Conservation (phyloP, 441 rosid genomes). For the Isatis lusitanica region DNA sequence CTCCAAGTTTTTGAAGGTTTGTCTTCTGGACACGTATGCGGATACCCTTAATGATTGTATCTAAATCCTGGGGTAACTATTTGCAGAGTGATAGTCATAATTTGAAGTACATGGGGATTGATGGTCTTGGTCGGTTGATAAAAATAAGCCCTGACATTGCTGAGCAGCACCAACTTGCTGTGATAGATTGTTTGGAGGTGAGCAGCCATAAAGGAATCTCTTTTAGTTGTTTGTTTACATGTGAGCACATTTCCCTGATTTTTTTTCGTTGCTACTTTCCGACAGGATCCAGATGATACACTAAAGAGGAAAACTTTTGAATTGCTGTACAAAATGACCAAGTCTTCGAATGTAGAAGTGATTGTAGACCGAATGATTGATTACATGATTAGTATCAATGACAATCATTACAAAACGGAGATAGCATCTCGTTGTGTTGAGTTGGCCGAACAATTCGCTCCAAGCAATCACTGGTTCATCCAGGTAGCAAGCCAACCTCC, state of each 20-base stretch:
- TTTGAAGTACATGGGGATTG: constrained; percentile 94
- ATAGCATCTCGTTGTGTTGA: constrained; percentile 96
- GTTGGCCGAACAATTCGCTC: constrained; percentile 96
- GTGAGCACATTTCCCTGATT: constrained; percentile 9
- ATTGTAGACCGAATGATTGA: constrained; percentile 97
- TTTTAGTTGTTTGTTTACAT: constrained; percentile 11
- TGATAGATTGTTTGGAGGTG: constrained; percentile 98
- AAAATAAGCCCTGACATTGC: constrained; percentile 89
- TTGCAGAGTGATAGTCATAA: constrained; percentile 96
- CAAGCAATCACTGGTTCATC: constrained; percentile 96
- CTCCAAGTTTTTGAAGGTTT: constrained; percentile 90
- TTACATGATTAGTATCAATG: constrained; percentile 91
- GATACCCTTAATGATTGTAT: constrained; percentile 20
- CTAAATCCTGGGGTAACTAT: constrained; percentile 24
- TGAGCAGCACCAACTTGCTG: constrained; percentile 96
- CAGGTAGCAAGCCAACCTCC: constrained; percentile 53
- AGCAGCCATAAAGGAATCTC: constrained; percentile 19
- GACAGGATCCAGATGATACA: constrained; percentile 97
- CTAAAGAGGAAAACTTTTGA: constrained; percentile 94
- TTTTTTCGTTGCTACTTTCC: constrained; percentile 24
- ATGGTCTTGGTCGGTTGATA: constrained; percentile 88
- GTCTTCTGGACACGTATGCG: constrained; percentile 15
- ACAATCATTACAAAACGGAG: constrained; percentile 91
- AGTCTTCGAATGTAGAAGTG: constrained; percentile 94
- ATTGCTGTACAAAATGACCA: constrained; percentile 91